Evolutionary conservation across 2,329 filamentous ascomycete genomes (phyloP), one percentile per base, ranked within the genome.

Genomic region (Dendrostoma leiphaemia): DNA sequence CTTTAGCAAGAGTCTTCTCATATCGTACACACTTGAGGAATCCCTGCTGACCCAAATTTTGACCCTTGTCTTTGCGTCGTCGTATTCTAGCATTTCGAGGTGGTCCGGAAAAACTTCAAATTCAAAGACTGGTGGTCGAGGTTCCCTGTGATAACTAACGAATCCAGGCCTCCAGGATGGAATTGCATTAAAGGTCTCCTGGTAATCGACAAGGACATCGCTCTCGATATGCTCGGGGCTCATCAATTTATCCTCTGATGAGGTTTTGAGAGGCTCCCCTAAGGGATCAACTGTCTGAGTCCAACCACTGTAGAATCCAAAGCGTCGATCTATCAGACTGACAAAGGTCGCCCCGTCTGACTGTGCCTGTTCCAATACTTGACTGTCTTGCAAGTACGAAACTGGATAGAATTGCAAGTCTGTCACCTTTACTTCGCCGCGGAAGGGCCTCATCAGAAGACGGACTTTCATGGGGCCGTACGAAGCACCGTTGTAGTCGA

Each of bases 281-380:
- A 13, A 9, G 2, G 49, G n/a, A 13, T 8, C 12, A 6, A 9
- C 1, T 24, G 32, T 38, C 9, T 9, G 23, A 2, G 49, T 52
- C 49, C 49, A 52, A 3, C 49, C 49, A 32, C 49, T 52, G 32
- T 45, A 52, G 8, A 35, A 52, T 6, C 28, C 49, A 2, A 21
- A 32, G 2, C 40, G 38, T 1, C 17, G 17, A 4, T 31, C 49
- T 5, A 46, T 23, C 12, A 52, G 17, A 5, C 5, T n/a, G 6
- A 52, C 3, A 23, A 19, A 26, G 2, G n/a, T 31, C 1, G 6
- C 6, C 2, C 48, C 48, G 3, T 35, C 48, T 7, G 32, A 1
- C 0, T n/a, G 2, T n/a, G 40, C 21, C 21, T 46, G 23, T 2
- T 1, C 5, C 3, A 52, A 8, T 2, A 46, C 7, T 3, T 35